A percentile compares a stretch with the other conserved stretches of the same genome.
Evolutionary conservation across 2,329 filamentous ascomycete species (phyloP).

Genomic region (Amphichorda felina): DNA sequence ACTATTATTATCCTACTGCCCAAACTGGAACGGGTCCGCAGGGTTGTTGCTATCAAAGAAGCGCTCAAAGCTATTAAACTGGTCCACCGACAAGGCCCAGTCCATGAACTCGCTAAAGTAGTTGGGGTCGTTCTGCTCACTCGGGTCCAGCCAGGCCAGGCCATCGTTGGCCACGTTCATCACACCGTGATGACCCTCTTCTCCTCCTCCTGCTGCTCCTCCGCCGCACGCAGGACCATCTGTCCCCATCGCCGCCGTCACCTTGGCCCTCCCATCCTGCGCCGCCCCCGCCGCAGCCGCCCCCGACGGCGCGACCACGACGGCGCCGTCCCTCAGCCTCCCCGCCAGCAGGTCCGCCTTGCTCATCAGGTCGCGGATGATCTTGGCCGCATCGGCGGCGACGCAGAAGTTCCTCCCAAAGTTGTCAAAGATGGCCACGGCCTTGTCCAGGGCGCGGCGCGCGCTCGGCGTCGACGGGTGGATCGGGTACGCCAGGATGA

Average conservation of each 20-base stretch:
- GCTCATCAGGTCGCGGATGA: constrained; percentile 17
- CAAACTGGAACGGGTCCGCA: constrained; percentile 1
- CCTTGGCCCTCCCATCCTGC: not conserved
- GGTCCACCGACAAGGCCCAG: constrained; percentile 14
- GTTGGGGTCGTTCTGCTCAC: constrained; percentile 6
- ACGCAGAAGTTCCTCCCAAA: constrained; percentile 26
- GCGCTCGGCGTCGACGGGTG: constrained; percentile 9
- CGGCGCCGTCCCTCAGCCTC: constrained; percentile 1
- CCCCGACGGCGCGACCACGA: not conserved
- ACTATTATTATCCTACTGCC: too few relatives aligned
- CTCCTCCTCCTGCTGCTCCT: not conserved
- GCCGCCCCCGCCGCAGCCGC: not conserved
- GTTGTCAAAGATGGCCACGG: constrained; percentile 22
- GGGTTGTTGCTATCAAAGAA: constrained; percentile 7
- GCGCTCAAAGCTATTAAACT: constrained; percentile 12
- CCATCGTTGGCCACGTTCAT: constrained; percentile 4
- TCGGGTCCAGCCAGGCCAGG: constrained; percentile 11
- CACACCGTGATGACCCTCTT: not conserved
- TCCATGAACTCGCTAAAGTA: constrained; percentile 13
- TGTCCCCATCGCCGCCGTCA: too few relatives aligned
- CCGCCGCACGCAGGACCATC: too few relatives aligned
- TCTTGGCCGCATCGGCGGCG: constrained; percentile 20
- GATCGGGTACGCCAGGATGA: constrained; percentile 16
- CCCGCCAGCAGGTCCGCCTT: constrained; percentile 10
- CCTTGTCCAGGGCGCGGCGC: constrained; percentile 18